Evolutionary conservation across 1,139 yeast genomes (phyloP), one percentile per base, ranked within the genome.

Genomic region (Yamadazyma jaroonii): DNA sequence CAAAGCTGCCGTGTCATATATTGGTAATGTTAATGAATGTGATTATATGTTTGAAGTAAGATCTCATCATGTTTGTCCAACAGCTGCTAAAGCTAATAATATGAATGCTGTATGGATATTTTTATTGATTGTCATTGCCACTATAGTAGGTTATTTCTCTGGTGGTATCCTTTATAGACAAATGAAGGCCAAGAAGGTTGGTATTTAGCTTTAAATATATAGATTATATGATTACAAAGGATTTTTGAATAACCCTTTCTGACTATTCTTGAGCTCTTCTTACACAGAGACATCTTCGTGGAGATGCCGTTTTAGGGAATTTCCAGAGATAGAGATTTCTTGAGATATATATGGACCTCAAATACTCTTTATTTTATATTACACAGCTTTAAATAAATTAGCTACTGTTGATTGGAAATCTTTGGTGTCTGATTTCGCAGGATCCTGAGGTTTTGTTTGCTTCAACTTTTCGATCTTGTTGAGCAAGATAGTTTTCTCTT

Each of bases 61-160:
- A 47, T 85, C 96, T 4, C 81, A 86, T 35, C 86, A 84, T 57
- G 96, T 96, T 0, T 89, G 97, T 59, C 89, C 96, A 0, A 83
- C 90, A 0, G 81, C 87, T 9, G 79, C 82, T 41, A 54, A 72
- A 61, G 74, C 68, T 3, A 78, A 77, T 47, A 74, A 77, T 42
- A 55, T 72, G 45, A 81, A 81, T 2, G 77, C 78, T 4, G 67
- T 78, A 32, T 77, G 83, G 81, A 78, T 80, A 31, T 78, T 79
- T 45, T 46, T 77, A 14, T 57, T 78, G 36, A 79, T 80, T 33
- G 53, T 78, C 25, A 51, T 72, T 35, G 77, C 81, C 12, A 81
- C 83, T 0, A 53, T 74, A 14, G 64, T 67, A 15, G 84, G 79
- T 7, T 78, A 71, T 47, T 69, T 72, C 37, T 69, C 79, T 17